phyloP scores from a whole-genome alignment of 345 rosid species.

The Eucalyptus marginata region DNA sequence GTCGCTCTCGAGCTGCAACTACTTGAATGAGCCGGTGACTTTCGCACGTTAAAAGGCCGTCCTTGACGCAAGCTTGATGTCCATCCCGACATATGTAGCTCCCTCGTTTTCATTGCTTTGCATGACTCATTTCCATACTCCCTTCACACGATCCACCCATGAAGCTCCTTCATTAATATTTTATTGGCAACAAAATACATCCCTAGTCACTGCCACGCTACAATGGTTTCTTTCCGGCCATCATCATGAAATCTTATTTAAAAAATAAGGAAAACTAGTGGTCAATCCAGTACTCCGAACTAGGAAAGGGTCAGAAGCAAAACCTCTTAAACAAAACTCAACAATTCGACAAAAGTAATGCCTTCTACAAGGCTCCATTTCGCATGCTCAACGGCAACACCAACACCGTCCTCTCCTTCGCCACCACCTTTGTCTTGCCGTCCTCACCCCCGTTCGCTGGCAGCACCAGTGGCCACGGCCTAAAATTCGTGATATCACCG shows the following conservation, averaged over 20 bases:
- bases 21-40: neutral
- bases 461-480: neutral
- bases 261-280: neutral
- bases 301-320: neutral
- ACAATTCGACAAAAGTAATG: neutral
- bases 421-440: neutral
- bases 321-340: neutral
- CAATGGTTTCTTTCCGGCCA: neutral
- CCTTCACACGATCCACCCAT: neutral
- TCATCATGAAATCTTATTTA: neutral
- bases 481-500: neutral
- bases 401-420: neutral
- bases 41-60: neutral
- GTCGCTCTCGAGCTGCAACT: neutral
- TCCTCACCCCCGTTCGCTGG: neutral
- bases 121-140: neutral
- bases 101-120: neutral
- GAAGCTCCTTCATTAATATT: too few species aligned
- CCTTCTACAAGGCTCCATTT: neutral
- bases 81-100: neutral
- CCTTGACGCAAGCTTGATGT: neutral
- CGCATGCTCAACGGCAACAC: neutral
- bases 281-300: neutral
- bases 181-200: too few species aligned
- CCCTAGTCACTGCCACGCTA: neutral